Percentiles rank a stretch among this genome's conserved stretches.
These are phyloP conservation scores for Aspergillus jensenii DNA, from an alignment of 2,329 filamentous ascomycete genomes.

Conservation along the genomic window DNA sequence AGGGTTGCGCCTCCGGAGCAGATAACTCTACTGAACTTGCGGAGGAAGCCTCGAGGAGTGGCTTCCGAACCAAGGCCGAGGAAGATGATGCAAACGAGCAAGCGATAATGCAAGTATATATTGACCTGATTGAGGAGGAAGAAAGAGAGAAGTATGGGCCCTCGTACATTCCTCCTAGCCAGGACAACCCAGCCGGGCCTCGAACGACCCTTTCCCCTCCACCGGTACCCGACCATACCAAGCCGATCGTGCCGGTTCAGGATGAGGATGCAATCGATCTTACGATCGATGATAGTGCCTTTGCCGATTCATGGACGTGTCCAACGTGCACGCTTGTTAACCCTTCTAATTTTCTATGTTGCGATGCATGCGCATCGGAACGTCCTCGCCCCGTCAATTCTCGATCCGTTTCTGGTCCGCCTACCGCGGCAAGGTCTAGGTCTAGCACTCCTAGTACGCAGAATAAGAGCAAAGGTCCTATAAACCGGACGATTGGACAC, in stretches of 20 bases:
- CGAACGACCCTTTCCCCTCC: slow-evolving; percentile 40
- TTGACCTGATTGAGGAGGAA: slow-evolving; percentile 84
- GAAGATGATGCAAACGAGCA: slow-evolving; percentile 86
- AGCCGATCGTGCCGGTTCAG: slow-evolving; percentile 21
- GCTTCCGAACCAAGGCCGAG: slow-evolving; percentile 80
- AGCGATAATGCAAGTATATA: slow-evolving; percentile 81
- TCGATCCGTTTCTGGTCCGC: slow-evolving; percentile 14
- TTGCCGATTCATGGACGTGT: slow-evolving; percentile 56
- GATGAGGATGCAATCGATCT: slow-evolving; percentile 16
- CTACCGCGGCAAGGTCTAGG: slow-evolving; percentile 3
- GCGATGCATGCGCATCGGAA: slow-evolving; percentile 61
- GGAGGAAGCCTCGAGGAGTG: slow-evolving; percentile 66
- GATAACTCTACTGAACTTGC: slow-evolving; percentile 66
- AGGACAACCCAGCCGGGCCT: slow-evolving; percentile 53
- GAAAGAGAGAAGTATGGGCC: slow-evolving; percentile 60
- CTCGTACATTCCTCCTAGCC: slow-evolving; percentile 54
- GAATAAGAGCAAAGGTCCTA: slow-evolving; percentile 23
- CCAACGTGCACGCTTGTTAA: slow-evolving; percentile 63
- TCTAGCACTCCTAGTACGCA: slow-evolving; percentile 8
- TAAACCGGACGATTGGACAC: slow-evolving; percentile 16
- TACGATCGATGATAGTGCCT: slow-evolving; percentile 29
- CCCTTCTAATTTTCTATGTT: slow-evolving; percentile 57
- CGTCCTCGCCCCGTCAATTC: slow-evolving; percentile 41
- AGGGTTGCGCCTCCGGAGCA: slow-evolving; percentile 74
- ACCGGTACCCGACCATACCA: slow-evolving; percentile 30